These are phyloP conservation scores for Mycena sp. DNA, from an alignment of 1,284 basidiomycete species.

Conservation along the genomic window DNA sequence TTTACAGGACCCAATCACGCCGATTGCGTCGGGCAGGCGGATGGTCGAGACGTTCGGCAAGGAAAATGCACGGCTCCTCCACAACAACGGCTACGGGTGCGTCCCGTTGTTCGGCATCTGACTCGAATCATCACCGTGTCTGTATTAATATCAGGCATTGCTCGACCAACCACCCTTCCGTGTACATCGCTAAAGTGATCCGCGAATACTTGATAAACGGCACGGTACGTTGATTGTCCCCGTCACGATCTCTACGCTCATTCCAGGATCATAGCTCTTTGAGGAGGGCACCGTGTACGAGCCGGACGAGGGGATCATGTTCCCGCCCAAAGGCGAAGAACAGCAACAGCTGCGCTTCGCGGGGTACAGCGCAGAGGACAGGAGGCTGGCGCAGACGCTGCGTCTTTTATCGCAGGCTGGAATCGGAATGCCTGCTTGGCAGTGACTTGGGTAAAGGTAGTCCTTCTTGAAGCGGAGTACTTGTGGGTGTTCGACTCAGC, in stretches of 20 bases:
- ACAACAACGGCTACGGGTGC: constrained; percentile 21
- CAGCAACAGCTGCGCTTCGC: background rate
- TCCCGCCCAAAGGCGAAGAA: constrained; percentile 4
- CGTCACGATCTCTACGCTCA: too few species aligned
- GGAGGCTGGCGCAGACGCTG: constrained; percentile 1
- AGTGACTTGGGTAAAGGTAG: too few species aligned
- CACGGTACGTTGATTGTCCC: constrained; percentile 1
- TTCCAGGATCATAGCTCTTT: too few species aligned
- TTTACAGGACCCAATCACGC: constrained; percentile 18
- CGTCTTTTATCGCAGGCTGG: constrained; percentile 11
- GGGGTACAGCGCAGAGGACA: background rate
- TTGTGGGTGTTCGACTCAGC: too few species aligned
- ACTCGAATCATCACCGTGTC: too few species aligned
- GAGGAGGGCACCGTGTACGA: constrained; percentile 19
- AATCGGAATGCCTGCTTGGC: constrained; percentile 21
- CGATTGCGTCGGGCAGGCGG: constrained; percentile 2
- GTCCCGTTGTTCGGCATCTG: too few species aligned
- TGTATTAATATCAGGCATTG: too few species aligned
- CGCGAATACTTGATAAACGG: constrained; percentile 18
- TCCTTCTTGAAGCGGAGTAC: too few species aligned
- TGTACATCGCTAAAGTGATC: constrained; percentile 15
- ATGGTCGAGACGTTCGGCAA: constrained; percentile 12
- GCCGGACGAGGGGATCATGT: constrained; percentile 22
- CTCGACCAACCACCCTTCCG: constrained; percentile 22
- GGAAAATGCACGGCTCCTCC: constrained; percentile 21